Evolutionary conservation across 202 grass and related monocot species (phyloP).

Genomic region (Setaria italica): DNA sequence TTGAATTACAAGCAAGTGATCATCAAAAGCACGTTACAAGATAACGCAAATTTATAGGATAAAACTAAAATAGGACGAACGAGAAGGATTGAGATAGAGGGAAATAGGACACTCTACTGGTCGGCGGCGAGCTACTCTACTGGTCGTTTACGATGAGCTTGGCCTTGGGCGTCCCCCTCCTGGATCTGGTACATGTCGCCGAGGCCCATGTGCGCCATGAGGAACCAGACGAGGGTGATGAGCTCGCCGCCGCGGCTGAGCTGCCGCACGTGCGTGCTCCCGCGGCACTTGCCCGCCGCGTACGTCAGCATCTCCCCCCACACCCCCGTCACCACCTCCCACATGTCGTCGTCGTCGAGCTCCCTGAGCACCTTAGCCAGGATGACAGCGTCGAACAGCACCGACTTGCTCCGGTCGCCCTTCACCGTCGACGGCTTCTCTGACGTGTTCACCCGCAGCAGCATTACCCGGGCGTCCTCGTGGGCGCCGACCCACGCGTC

Average conservation of each 20-base stretch:
- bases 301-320: slow-evolving; percentile 61
- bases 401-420: slow-evolving; percentile 57
- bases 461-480: neutral
- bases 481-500: neutral
- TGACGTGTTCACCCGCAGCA: slow-evolving; percentile 37
- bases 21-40: too few species aligned
- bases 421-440: slow-evolving; percentile 33
- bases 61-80: too few species aligned
- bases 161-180: slow-evolving; percentile 37
- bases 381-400: slow-evolving; percentile 61
- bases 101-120: too few species aligned
- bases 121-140: too few species aligned
- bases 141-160: slow-evolving; percentile 44
- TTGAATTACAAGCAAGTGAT: too few species aligned
- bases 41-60: too few species aligned
- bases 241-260: slow-evolving; percentile 63
- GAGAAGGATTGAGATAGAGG: too few species aligned
- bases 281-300: slow-evolving; percentile 47
- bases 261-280: slow-evolving; percentile 47
- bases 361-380: slow-evolving; percentile 38
- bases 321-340: slow-evolving; percentile 34
- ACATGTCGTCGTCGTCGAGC: neutral
- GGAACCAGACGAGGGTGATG: slow-evolving; percentile 66
- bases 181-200: slow-evolving; percentile 62
- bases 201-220: slow-evolving; percentile 67